Evolutionary conservation across 345 rosid species (phyloP), one percentile per base, ranked within the genome.

Genomic region (Luvunga scandens): DNA sequence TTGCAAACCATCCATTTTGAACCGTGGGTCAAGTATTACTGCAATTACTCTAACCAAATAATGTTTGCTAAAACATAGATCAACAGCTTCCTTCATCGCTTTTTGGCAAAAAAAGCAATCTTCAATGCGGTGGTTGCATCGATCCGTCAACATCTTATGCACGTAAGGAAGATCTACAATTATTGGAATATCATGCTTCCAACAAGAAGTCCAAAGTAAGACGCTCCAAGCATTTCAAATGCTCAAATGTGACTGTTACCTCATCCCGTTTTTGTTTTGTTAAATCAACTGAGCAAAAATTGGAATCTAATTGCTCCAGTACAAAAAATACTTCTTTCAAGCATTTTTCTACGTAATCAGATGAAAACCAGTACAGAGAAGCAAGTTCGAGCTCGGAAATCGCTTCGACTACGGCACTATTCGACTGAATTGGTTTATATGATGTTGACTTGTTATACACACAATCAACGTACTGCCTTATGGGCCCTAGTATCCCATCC

Each of bases 171-270:
- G 55, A 28, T 27, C 53, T 7, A 53, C 62, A 56, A 45, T 45
- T 45, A 31, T 24, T 59, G 55, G 13, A 31, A 45, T 12, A 0
- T 3, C 16, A 45, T 18, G 0, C 0, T 18, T 5, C 4, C 50
- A 0, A 12, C 1, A 0, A 7, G 0, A 57, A 7, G 36, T n/a
- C 2, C 0, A 0, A 0, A 22, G 0, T 0, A 22, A 7, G 2
- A 72, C 24, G 13, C 0, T 13, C 0, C 3, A 73, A 1, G 12
- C 4, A 7, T 24, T 73, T 13, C 9, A 6, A 6, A 14, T 2
- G 50, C 16, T 45, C 16, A 18, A 3, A 12, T 18, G 50, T 45
- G 50, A 4, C 13, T 1, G 5, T 36, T 13, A n/a, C 24, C 33
- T 24, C 53, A 59, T 24, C 66, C 76, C 76, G 38, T 31, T 72